Evolutionary conservation across 140 eudicot species (phyloP).

Genomic region (Artemisia princeps): DNA sequence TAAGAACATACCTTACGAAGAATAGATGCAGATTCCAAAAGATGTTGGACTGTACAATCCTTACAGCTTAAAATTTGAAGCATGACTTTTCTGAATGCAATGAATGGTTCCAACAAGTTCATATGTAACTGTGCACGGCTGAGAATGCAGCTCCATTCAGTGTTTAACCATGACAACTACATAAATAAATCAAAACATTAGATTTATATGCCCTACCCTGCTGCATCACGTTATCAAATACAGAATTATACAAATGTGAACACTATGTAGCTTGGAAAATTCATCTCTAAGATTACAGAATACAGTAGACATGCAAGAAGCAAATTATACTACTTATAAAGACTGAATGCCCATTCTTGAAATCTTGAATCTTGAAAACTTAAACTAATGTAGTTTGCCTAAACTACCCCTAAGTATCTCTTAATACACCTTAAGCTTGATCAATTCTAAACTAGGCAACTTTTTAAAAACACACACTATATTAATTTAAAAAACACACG

Average conservation of each 20-base stretch:
- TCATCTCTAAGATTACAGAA: too few species aligned
- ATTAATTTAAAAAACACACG: too few species aligned
- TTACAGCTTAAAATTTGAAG: constrained; percentile 67
- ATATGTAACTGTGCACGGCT: constrained; percentile 74
- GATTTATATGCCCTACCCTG: neutral
- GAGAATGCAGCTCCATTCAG: constrained; percentile 63
- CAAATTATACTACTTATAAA: too few species aligned
- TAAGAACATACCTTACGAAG: constrained; percentile 72
- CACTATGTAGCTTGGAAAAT: neutral
- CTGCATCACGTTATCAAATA: neutral
- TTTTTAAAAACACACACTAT: too few species aligned
- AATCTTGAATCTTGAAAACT: too few species aligned
- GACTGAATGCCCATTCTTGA: too few species aligned
- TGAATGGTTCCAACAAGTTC: constrained; percentile 87
- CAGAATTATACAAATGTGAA: neutral
- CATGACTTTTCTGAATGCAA: constrained; percentile 83
- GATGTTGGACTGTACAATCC: constrained; percentile 67
- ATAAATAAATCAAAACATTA: constrained; percentile 19
- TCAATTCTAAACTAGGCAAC: too few species aligned
- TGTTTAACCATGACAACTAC: constrained; percentile 68
- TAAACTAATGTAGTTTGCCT: too few species aligned
- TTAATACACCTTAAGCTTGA: too few species aligned
- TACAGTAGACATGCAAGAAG: too few species aligned
- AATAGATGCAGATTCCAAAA: constrained; percentile 73
- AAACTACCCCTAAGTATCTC: too few species aligned